These are phyloP conservation scores for Colletotrichum sansevieriae DNA, from an alignment of 2,329 filamentous ascomycete genomes.

Conservation along the genomic window DNA sequence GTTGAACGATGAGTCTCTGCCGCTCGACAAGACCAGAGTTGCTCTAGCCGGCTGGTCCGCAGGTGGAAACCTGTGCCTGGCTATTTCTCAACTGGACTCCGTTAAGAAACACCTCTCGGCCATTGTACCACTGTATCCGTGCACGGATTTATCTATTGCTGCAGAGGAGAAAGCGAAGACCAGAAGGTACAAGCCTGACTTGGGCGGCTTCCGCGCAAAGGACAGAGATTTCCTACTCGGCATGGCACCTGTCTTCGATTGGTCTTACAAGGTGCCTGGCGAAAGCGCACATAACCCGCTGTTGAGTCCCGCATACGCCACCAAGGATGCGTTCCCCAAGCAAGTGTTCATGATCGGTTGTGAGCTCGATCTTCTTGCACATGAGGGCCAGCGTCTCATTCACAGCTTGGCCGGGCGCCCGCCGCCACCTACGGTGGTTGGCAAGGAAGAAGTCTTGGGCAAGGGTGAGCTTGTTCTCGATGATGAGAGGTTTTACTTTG, in stretches of 20 bases:
- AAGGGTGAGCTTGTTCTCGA: conserved; percentile 44
- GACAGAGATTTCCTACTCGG: conserved; percentile 37
- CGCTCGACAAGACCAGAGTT: conserved; percentile 57
- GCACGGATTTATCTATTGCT: conserved; percentile 51
- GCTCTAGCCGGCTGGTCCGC: conserved; percentile 63
- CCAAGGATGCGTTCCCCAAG: conserved; percentile 49
- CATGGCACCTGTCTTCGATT: conserved; percentile 47
- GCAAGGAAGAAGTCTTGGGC: conserved; percentile 44
- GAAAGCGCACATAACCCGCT: conserved; percentile 49
- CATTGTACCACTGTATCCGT: conserved; percentile 57
- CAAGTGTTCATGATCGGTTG: conserved; percentile 54
- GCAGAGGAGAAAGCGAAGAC: conserved; percentile 44
- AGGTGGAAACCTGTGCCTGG: conserved; percentile 62
- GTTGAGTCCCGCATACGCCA: conserved; percentile 51
- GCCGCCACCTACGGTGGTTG: conserved; percentile 48
- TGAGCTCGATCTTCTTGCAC: conserved; percentile 54
- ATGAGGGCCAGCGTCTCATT: conserved; percentile 57
- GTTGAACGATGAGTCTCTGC: conserved; percentile 58
- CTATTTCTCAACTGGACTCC: conserved; percentile 54
- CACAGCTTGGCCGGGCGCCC: conserved; percentile 50
- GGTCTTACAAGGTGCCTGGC: conserved; percentile 50
- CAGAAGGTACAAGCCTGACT: conserved; percentile 46
- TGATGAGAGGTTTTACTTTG: conserved; percentile 49
- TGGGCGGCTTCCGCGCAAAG: conserved; percentile 42
- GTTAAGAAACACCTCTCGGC: conserved; percentile 50